A percentile compares a stretch with the other conserved stretches of the same genome.
These are phyloP conservation scores for Podospora sp. DNA, from an alignment of 495 filamentous ascomycete species.

Conservation along the genomic window DNA sequence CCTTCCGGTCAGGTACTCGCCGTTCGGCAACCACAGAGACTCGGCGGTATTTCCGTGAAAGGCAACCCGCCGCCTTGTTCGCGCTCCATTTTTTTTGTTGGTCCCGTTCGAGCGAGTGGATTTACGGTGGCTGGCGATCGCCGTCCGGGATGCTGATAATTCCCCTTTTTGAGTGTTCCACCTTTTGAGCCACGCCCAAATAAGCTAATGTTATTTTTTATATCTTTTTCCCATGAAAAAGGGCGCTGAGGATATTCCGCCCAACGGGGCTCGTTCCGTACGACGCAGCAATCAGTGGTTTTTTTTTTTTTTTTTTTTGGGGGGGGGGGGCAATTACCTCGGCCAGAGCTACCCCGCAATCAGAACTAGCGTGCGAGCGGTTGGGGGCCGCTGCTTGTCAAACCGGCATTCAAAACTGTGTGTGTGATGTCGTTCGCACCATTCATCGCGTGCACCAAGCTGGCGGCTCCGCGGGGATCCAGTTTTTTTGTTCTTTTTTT, in stretches of 20 bases:
- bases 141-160: not conserved
- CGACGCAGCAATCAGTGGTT: not conserved
- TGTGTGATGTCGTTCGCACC: not conserved
- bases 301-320: too few species aligned
- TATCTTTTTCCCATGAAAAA: not conserved
- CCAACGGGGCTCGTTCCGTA: not conserved
- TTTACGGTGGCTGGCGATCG: conserved; percentile 15
- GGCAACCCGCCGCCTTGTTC: conserved; percentile 30
- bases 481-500: not conserved
- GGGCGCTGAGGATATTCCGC: not conserved
- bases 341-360: not conserved
- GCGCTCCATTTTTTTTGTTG: not conserved
- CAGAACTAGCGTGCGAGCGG: not conserved
- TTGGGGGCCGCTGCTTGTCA: not conserved
- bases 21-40: not conserved
- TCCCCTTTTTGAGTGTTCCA: not conserved
- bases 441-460: not conserved
- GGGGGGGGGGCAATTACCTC: not conserved
- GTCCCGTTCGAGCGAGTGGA: not conserved
- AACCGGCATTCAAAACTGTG: not conserved
- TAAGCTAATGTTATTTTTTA: not conserved
- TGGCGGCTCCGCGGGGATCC: conserved; percentile 6
- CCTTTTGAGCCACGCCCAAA: not conserved
- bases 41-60: conserved; percentile 32
- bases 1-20: not conserved